These are phyloP conservation scores for Aspergillus fischeri DNA, from an alignment of 2,329 filamentous ascomycete genomes.

Conservation along the genomic window DNA sequence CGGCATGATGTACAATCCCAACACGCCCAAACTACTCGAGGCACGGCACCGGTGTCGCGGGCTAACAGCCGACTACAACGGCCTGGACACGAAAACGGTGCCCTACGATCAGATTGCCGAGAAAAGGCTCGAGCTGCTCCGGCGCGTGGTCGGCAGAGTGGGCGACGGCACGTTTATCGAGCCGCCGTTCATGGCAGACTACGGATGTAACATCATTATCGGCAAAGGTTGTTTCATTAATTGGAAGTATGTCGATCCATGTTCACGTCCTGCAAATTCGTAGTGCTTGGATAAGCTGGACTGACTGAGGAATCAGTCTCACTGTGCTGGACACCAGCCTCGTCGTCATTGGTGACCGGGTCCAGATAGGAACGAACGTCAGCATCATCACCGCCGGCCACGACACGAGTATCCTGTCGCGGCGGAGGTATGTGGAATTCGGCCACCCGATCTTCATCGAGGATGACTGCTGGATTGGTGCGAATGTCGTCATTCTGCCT, in stretches of 20 bases:
- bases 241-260: constrained; percentile 23
- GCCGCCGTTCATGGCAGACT: constrained; percentile 29
- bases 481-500: constrained; percentile 42
- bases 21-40: constrained; percentile 21
- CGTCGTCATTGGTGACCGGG: constrained; percentile 51
- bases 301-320: constrained; percentile 42
- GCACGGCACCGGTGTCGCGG: constrained; percentile 27
- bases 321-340: constrained; percentile 51
- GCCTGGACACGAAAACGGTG: constrained; percentile 21
- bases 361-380: constrained; percentile 53
- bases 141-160: constrained; percentile 24
- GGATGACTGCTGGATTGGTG: constrained; percentile 49
- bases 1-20: constrained; percentile 34
- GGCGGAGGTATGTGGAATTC: constrained; percentile 49
- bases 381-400: constrained; percentile 52
- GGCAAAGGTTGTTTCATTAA: constrained; percentile 31
- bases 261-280: no score
- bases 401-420: constrained; percentile 47
- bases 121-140: constrained; percentile 22
- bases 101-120: constrained; percentile 24
- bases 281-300: neutral
- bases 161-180: constrained; percentile 29
- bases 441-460: constrained; percentile 47
- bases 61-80: constrained; percentile 27
- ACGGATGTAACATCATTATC: constrained; percentile 30